Percentiles rank a stretch among this genome's conserved stretches.
Conservation (phyloP, 2,329 filamentous ascomycete species). For the Polytolypa hystricis region DNA sequence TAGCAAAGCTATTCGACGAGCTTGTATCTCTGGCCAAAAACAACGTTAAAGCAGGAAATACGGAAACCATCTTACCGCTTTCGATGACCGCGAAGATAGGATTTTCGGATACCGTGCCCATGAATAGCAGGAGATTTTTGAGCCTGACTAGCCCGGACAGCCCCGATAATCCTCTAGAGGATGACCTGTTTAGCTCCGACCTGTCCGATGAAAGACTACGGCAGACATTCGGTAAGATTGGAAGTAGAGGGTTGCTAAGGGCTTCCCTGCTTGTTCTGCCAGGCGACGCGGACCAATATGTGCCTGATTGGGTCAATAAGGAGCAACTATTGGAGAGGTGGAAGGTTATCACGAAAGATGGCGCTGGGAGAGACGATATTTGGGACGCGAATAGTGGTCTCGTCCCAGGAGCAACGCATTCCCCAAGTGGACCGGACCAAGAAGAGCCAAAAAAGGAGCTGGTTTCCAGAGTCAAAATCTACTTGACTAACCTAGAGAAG, state of each 20-base stretch:
- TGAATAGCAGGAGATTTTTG: slow-evolving; percentile 49
- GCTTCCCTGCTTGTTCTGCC: slow-evolving; percentile 34
- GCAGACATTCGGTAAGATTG: slow-evolving; percentile 51
- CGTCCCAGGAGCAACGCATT: slow-evolving; percentile 39
- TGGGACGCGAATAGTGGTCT: slow-evolving; percentile 41
- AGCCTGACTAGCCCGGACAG: slow-evolving; percentile 43
- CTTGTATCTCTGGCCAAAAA: slow-evolving; percentile 24
- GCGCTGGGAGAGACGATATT: slow-evolving; percentile 20
- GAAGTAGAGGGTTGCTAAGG: slow-evolving; percentile 25
- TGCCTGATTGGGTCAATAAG: slow-evolving; percentile 35
- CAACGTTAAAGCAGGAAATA: slow-evolving; percentile 13
- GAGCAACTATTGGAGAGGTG: slow-evolving; percentile 32
- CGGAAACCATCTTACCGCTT: slow-evolving; percentile 24
- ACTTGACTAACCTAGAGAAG: slow-evolving; percentile 20
- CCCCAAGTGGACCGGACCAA: slow-evolving; percentile 39
- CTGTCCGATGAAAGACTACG: slow-evolving; percentile 48
- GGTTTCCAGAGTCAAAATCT: slow-evolving; percentile 24
- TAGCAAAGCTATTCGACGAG: slow-evolving; percentile 20
- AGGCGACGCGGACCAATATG: slow-evolving; percentile 37
- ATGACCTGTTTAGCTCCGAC: slow-evolving; percentile 83
- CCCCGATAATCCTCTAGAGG: slow-evolving; percentile 52
- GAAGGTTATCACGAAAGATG: slow-evolving; percentile 29
- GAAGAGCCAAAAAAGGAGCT: slow-evolving; percentile 26
- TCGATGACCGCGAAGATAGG: slow-evolving; percentile 23
- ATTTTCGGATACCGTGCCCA: slow-evolving; percentile 27